Base-by-base conservation (phyloP, 345 rosid genomes). In the Dipteronia dyeriana region DNA sequence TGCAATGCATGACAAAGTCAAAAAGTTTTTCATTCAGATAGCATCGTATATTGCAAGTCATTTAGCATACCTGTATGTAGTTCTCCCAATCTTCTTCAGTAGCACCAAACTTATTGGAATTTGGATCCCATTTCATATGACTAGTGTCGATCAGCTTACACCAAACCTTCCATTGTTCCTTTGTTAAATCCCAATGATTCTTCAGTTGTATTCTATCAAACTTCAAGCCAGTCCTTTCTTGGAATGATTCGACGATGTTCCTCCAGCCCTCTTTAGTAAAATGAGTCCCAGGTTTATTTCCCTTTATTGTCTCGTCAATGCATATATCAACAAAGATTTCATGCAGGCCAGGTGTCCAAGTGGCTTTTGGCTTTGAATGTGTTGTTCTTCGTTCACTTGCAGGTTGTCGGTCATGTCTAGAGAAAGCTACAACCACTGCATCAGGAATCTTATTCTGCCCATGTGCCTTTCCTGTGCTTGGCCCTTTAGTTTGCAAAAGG, bases 141-240 rank as follows among this genome's bases (percentile, higher is more conserved):
- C 78, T 49, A 64, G 79, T 51, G 9, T 39, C 79, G 38, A 86
- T 39, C 8, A 85, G 71, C 80, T 84, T 82, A 69, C 87, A 82
- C 89, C 92, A 87, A 54, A 82, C 71, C 80, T 82, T 89, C 90
- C 92, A 85, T 3, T 78, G 82, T 68, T 82, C 86, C 76, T 86
- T 87, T 3, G 82, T 82, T 22, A 47, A 26, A 72, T 87, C 85
- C 89, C 86, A 84, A 26, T 84, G 88, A 74, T 85, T 82, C 75
- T 79, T 84, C 3, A 89, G 31, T 60, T 88, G 91, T 19, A 64
- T 25, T 66, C 81, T 84, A 0, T 79, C 78, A 56, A 78, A 83
- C 6, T 14, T 70, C 66, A 70, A 59, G 5, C 89, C 85, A 59
- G 85, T 70, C 77, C 76, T 82, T 29, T 76, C 73, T 65, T 82